Evolutionary conservation across 139 green algal species (phyloP).

Genomic region (Zygnema cylindricum): DNA sequence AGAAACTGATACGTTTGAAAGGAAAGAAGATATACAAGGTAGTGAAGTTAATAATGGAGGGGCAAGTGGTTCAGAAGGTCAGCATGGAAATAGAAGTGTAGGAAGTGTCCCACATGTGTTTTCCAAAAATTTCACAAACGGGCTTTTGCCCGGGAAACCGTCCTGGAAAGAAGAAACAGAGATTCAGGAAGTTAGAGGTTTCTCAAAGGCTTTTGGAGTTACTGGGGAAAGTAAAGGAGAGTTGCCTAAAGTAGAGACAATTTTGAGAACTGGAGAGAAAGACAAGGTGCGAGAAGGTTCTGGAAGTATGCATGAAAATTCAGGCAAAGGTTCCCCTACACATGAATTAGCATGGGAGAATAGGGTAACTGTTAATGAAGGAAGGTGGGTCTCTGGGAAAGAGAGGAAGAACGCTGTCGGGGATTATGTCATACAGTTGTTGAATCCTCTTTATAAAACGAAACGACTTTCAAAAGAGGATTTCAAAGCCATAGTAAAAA

Average conservation of each 20-base stretch:
- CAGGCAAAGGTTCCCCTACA: background rate
- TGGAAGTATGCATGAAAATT: background rate
- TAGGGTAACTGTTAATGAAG: background rate
- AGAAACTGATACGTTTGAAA: background rate
- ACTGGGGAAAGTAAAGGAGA: background rate
- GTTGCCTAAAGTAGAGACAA: background rate
- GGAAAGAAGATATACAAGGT: background rate
- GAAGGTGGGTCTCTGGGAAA: background rate
- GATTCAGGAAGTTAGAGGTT: background rate
- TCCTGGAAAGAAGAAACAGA: too few species aligned
- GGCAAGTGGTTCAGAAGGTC: background rate
- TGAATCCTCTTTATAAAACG: constrained; percentile 6
- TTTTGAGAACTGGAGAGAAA: background rate
- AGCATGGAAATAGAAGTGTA: background rate
- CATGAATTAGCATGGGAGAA: background rate
- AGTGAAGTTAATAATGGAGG: background rate
- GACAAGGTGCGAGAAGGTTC: background rate
- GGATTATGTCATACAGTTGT: constrained; percentile 1
- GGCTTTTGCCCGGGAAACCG: too few species aligned
- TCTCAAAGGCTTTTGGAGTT: background rate
- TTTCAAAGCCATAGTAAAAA: constrained; percentile 9
- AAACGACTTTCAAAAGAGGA: background rate
- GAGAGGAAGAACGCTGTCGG: background rate
- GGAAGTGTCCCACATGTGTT: background rate
- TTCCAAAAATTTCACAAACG: too few species aligned